Percentiles rank a stretch among this genome's conserved stretches.
Conservation (phyloP, 805 yeast species). For the Wickerhamomyces tratensis region DNA sequence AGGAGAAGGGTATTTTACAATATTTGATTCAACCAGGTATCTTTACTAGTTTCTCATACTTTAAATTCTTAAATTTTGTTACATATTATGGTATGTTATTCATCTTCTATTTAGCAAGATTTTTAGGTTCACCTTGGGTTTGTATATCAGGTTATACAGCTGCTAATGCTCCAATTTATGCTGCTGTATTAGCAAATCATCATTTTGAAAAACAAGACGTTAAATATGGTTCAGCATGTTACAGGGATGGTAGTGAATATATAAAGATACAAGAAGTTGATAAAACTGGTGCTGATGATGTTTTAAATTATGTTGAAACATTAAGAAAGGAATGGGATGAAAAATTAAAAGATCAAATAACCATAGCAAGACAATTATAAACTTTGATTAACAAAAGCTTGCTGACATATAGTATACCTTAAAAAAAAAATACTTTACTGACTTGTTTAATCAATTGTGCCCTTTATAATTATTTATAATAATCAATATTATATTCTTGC, state of each 20-base stretch:
- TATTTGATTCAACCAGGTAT: conserved; percentile 92
- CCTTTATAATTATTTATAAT: no score
- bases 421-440: no score
- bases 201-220: conserved; percentile 34
- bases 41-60: conserved; percentile 75
- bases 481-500: no score
- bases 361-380: conserved; percentile 17
- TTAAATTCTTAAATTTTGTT: conserved; percentile 63
- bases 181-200: conserved; percentile 45
- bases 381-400: no score
- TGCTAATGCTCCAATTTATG: conserved; percentile 78
- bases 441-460: no score
- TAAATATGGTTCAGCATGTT: conserved; percentile 68
- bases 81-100: conserved; percentile 81
- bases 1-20: conserved; percentile 48
- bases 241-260: conserved; percentile 54
- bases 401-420: no score
- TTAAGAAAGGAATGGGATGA: conserved; percentile 65
- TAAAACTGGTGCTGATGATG: conserved; percentile 54
- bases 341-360: conserved; percentile 64
- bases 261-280: conserved; percentile 49
- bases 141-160: conserved; percentile 83
- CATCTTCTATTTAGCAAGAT: conserved; percentile 75
- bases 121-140: conserved; percentile 81
- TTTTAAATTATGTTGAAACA: conserved; percentile 50